A percentile compares a stretch with the other conserved stretches of the same genome.
These are phyloP conservation scores for Achaetomium macrosporum DNA, from an alignment of 2,329 filamentous ascomycete species.

Conservation along the genomic window DNA sequence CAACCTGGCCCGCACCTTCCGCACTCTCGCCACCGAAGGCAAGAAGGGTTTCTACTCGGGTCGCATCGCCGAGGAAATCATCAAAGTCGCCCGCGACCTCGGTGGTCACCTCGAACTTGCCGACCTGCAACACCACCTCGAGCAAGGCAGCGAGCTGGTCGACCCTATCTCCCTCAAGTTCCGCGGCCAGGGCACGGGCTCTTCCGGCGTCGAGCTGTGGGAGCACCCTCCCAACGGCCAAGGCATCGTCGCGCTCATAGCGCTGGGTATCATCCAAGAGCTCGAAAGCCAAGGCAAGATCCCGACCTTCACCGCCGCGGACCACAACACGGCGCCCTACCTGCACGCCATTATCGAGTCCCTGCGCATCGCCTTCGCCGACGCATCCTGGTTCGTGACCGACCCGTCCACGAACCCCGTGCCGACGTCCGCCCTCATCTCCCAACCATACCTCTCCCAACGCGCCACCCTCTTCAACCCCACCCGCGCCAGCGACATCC, in stretches of 20 bases:
- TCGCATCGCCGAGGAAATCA: slow-evolving; percentile 70
- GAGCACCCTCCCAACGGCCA: slow-evolving; percentile 97
- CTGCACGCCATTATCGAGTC: slow-evolving; percentile 85
- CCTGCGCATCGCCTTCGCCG: slow-evolving; percentile 83
- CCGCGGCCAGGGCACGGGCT: slow-evolving; percentile 51
- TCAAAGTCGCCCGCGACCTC: slow-evolving; percentile 68
- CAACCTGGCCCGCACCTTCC: slow-evolving; percentile 73
- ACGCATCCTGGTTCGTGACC: slow-evolving; percentile 83
- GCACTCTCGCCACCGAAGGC: slow-evolving; percentile 68
- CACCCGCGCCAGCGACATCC: slow-evolving; percentile 54
- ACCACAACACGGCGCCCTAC: slow-evolving; percentile 78
- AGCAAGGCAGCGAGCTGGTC: slow-evolving; percentile 65
- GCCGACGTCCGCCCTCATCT: slow-evolving; percentile 64
- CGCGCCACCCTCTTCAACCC: slow-evolving; percentile 56
- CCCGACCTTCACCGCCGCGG: slow-evolving; percentile 58
- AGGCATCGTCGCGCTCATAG: slow-evolving; percentile 91
- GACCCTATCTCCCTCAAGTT: slow-evolving; percentile 81
- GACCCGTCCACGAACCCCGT: slow-evolving; percentile 71
- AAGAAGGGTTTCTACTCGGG: slow-evolving; percentile 91
- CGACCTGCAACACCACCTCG: slow-evolving; percentile 72
- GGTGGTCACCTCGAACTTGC: slow-evolving; percentile 75
- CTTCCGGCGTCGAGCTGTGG: slow-evolving; percentile 70
- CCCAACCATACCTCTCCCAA: slow-evolving; percentile 65
- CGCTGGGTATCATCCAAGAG: slow-evolving; percentile 83
- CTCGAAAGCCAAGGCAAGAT: slow-evolving; percentile 72